These are phyloP conservation scores for Aphanomyces euteiches DNA, from an alignment of 352 stramenopile genomes.

Conservation along the genomic window DNA sequence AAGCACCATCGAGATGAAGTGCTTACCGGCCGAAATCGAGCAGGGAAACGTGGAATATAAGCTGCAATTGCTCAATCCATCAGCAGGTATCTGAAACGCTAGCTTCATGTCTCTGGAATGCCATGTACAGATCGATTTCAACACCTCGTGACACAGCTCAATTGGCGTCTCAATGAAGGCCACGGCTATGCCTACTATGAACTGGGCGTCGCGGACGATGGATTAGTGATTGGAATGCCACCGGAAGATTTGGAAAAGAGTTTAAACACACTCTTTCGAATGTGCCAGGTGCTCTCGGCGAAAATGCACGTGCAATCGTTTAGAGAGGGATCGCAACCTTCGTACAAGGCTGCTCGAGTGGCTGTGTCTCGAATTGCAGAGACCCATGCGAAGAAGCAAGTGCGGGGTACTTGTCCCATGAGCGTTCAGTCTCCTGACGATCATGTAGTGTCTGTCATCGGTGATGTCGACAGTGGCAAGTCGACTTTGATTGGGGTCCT, in stretches of 20 bases:
- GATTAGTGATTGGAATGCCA: constrained; percentile 61
- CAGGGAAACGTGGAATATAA: constrained; percentile 91
- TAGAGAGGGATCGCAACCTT: constrained; percentile 39
- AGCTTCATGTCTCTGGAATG: not conserved
- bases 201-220: constrained; percentile 83
- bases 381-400: constrained; percentile 52
- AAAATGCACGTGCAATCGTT: constrained; percentile 66
- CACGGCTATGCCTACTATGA: constrained; percentile 82
- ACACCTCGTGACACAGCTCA: constrained; percentile 87
- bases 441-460: constrained; percentile 71
- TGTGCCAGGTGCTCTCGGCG: constrained; percentile 69
- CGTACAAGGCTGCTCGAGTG: constrained; percentile 46
- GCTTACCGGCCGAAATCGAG: constrained; percentile 73
- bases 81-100: constrained; percentile 37
- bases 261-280: constrained; percentile 59
- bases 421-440: not conserved
- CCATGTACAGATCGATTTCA: constrained; percentile 52
- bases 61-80: constrained; percentile 72
- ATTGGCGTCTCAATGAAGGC: constrained; percentile 88
- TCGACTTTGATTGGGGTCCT: constrained; percentile 88
- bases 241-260: constrained; percentile 66
- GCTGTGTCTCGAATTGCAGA: constrained; percentile 50
- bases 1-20: constrained; percentile 2
- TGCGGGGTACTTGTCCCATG: constrained; percentile 43
- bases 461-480: constrained; percentile 83